Percentiles rank a stretch among this genome's conserved stretches.
These are phyloP conservation scores for Pseudoturritis turrita DNA, from an alignment of 345 rosid genomes.

Conservation along the genomic window DNA sequence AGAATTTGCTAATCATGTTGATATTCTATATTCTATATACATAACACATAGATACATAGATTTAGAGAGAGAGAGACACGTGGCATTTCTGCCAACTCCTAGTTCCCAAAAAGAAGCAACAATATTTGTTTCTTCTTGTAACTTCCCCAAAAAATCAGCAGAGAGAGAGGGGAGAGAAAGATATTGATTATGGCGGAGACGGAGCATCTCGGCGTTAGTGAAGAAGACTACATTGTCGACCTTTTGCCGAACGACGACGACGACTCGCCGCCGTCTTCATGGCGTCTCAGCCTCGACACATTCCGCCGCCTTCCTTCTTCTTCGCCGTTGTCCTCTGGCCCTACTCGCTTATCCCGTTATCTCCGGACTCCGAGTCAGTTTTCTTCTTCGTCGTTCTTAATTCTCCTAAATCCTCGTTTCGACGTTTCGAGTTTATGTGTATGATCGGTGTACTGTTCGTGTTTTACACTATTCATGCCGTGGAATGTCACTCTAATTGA, in stretches of 20 bases:
- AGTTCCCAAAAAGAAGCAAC: conserved; percentile 5
- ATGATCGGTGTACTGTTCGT: not conserved
- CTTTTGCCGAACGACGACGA: conserved; percentile 14
- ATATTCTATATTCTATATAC: not conserved
- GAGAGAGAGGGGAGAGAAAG: not conserved
- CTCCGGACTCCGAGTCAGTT: conserved; percentile 35
- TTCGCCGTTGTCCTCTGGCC: not conserved
- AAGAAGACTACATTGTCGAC: conserved; percentile 24
- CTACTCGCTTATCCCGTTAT: conserved; percentile 28
- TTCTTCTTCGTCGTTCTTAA: not conserved
- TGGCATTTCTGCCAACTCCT: not conserved
- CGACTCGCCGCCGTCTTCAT: conserved; percentile 27
- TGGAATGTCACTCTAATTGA: not conserved
- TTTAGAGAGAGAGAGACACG: not conserved
- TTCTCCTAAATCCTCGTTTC: not conserved
- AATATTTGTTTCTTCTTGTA: not conserved
- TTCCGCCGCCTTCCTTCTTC: conserved; percentile 39
- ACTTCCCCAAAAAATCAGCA: conserved; percentile 20
- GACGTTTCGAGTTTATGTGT: not conserved
- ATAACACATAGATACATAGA: too few species aligned
- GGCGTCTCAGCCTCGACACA: conserved; percentile 47
- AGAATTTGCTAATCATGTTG: not conserved
- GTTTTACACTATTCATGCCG: not conserved
- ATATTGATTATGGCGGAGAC: conserved; percentile 8
- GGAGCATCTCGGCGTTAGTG: conserved; percentile 10